Evolutionary conservation across 352 stramenopile species (phyloP).

Genomic region (Pythium rishiriense): DNA sequence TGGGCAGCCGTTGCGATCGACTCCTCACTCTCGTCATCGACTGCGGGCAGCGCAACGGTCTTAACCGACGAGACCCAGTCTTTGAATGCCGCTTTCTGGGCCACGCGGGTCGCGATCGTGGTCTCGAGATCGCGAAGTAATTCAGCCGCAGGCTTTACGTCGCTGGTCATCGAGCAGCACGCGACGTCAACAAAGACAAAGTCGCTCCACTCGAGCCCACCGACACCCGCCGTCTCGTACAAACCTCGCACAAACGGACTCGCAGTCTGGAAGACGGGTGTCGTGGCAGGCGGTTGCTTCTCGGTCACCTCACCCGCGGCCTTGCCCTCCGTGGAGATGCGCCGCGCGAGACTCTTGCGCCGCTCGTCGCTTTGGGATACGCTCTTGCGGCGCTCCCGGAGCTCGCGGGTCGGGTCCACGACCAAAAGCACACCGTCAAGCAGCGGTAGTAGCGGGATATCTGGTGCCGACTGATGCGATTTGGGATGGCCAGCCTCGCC

Average conservation of each 20-base stretch:
- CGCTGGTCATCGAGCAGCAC: conserved; percentile 24
- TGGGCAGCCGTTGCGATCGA: conserved; percentile 1
- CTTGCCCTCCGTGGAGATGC: conserved; percentile 8
- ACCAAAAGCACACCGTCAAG: conserved; percentile 63
- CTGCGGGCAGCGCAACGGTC: conserved; percentile 37
- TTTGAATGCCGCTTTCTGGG: conserved; percentile 65
- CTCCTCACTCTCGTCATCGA: background rate
- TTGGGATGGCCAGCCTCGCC: conserved; percentile 31
- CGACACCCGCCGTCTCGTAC: conserved; percentile 39
- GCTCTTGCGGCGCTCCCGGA: conserved; percentile 36
- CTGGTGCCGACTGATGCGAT: conserved; percentile 11
- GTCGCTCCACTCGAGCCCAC: conserved; percentile 74
- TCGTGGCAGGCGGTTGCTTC: background rate
- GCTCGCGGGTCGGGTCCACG: conserved; percentile 30
- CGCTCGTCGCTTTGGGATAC: conserved; percentile 25
- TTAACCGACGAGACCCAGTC: conserved; percentile 50
- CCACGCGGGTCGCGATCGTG: conserved; percentile 34
- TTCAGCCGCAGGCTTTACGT: conserved; percentile 28
- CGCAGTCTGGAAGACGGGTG: conserved; percentile 44
- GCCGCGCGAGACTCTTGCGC: conserved; percentile 16
- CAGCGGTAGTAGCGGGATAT: conserved; percentile 47
- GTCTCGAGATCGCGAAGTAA: conserved; percentile 40
- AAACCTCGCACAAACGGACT: conserved; percentile 44
- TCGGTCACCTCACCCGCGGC: conserved; percentile 9
- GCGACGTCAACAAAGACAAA: conserved; percentile 62